Conservation (phyloP, 2,329 filamentous ascomycete species). For the Rutstroemia sp. region DNA sequence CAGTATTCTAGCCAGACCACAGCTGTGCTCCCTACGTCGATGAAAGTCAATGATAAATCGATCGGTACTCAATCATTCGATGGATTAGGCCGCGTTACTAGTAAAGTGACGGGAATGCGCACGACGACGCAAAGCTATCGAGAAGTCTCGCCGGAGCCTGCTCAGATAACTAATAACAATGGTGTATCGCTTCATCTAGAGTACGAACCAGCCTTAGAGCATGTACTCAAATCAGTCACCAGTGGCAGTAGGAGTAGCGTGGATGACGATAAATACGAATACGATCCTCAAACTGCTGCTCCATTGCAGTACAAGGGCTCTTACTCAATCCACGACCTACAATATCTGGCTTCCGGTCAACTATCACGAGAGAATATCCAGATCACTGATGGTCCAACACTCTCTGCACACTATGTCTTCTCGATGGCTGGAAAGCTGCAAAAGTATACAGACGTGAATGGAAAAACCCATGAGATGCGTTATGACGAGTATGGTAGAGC, state of each 20-base stretch:
- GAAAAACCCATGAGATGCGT: not conserved
- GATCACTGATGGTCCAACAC: not conserved
- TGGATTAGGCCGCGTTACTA: conserved; percentile 2
- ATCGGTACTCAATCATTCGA: conserved; percentile 1
- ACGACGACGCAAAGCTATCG: conserved; percentile 1
- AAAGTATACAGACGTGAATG: not conserved
- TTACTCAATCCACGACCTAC: not conserved
- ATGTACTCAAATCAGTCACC: not conserved
- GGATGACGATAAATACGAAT: not conserved
- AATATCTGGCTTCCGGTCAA: not conserved
- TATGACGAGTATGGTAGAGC: conserved; percentile 1
- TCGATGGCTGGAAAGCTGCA: conserved; percentile 3
- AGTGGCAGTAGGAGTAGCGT: not conserved
- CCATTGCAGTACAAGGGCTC: not conserved
- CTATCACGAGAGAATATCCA: not conserved
- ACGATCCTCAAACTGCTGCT: not conserved
- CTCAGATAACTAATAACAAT: not conserved
- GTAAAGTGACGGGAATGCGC: not conserved
- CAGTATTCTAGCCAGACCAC: conserved; percentile 4
- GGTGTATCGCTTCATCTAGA: not conserved
- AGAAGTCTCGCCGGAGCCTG: not conserved
- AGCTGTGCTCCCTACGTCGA: not conserved
- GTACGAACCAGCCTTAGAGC: not conserved
- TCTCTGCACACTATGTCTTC: not conserved
- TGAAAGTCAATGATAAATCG: not conserved